Percentiles rank a stretch among this genome's conserved stretches.
Evolutionary conservation across 2,329 filamentous ascomycete genomes (phyloP).

Genomic region (Chalaropsis thielavioides): DNA sequence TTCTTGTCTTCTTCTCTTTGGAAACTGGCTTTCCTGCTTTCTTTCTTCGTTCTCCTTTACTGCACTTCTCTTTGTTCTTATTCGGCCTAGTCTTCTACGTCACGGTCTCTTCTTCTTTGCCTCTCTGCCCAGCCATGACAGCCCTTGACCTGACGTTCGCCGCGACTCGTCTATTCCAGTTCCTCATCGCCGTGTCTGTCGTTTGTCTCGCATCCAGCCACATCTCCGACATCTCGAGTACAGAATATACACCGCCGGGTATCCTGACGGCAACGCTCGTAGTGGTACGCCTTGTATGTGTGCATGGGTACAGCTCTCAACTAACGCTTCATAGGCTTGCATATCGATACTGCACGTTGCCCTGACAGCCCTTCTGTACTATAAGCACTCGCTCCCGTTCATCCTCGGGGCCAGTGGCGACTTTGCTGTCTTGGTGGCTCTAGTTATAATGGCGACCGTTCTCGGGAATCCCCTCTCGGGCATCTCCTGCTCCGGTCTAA

Average conservation of each 20-base stretch:
- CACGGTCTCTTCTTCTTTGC: background rate
- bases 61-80: background rate
- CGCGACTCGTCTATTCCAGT: conserved; percentile 54
- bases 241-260: conserved; percentile 49
- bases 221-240: conserved; percentile 57
- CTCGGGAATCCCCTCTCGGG: conserved; percentile 70
- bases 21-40: conserved; percentile 19
- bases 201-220: conserved; percentile 75
- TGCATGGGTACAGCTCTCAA: background rate
- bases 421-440: conserved; percentile 54
- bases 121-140: conserved; percentile 31
- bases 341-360: conserved; percentile 65
- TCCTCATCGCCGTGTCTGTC: conserved; percentile 56
- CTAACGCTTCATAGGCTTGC: conserved; percentile 43
- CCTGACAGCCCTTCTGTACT: conserved; percentile 69
- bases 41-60: conserved; percentile 20
- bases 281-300: conserved; percentile 45
- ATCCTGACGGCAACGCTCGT: conserved; percentile 65
- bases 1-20: background rate
- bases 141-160: conserved; percentile 69
- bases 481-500: conserved; percentile 50
- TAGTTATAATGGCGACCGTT: conserved; percentile 61
- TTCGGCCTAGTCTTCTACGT: conserved; percentile 15
- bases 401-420: conserved; percentile 55
- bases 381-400: conserved; percentile 61